Evolutionary conservation across 768 basidiomycete genomes (phyloP).

Genomic region (Austroboletus eburneus): DNA sequence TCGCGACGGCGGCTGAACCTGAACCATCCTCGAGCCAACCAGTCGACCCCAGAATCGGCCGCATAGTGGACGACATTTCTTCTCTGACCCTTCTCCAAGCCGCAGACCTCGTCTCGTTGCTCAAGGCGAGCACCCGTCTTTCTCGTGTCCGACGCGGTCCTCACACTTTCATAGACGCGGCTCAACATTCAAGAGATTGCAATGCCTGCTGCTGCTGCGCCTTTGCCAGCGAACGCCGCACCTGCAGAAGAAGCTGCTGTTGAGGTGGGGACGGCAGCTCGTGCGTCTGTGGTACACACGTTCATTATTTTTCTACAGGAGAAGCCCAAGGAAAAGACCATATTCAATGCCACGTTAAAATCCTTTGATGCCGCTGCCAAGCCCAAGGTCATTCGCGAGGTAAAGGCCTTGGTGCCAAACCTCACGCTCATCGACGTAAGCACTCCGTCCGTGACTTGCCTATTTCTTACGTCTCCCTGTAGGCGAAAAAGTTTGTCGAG

Average conservation of each 20-base stretch:
- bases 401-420: slow-evolving; percentile 93
- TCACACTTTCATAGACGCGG: slow-evolving; percentile 52
- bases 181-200: slow-evolving; percentile 98
- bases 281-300: not conserved
- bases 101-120: slow-evolving; percentile 84
- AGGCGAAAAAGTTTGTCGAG: slow-evolving; percentile 99
- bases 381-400: slow-evolving; percentile 96
- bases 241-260: slow-evolving; percentile 56
- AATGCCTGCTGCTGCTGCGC: slow-evolving; percentile 72
- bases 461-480: slow-evolving; percentile 2
- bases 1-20: slow-evolving; percentile 48
- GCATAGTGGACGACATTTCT: slow-evolving; percentile 93
- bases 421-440: slow-evolving; percentile 95
- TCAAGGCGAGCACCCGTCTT: slow-evolving; percentile 61
- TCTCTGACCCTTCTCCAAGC: slow-evolving; percentile 87
- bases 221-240: slow-evolving; percentile 51
- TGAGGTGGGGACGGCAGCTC: slow-evolving; percentile 47
- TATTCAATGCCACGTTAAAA: slow-evolving; percentile 93
- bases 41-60: slow-evolving; percentile 62
- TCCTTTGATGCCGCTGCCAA: slow-evolving; percentile 90
- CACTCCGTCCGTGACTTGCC: slow-evolving; percentile 13
- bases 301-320: slow-evolving; percentile 47
- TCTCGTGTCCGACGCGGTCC: not conserved
- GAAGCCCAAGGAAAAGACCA: slow-evolving; percentile 98
- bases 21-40: slow-evolving; percentile 39